Base-by-base conservation (phyloP, 495 filamentous ascomycete species). In the Penicillium ochrochloron region DNA sequence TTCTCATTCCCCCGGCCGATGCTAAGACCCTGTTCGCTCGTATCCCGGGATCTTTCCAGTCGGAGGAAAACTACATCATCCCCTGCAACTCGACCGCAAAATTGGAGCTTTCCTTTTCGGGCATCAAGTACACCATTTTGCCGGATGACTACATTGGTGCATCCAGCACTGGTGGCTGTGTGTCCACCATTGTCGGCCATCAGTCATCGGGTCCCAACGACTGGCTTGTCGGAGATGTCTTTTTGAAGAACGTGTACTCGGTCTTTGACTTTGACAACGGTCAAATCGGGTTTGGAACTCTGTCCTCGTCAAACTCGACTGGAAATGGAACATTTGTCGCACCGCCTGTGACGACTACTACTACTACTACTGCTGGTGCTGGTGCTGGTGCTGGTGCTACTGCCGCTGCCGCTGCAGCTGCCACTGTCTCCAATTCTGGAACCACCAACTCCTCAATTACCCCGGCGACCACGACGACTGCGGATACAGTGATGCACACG, bases 171-270 rank as follows among this genome's bases (percentile, higher is more conserved):
- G 66, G 78, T 11, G 75, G 71, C 33, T 96, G 92, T 70, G 74
- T 80, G 19, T 90, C 88, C 69, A 91, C 89, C 48, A 85, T 95
- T 60, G 69, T 84, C 7, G 73, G 73, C n/a, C 67, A 78, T 19
- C 73, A 80, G 62, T 75, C 81, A 5, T 82, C 83, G 54, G 83
- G 78, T 29, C 50, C 75, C 17, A 69, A 81, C 53, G 73, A 81
- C 73, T 95, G 93, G 92, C 80, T 96, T 33, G 73, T 95, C 1
- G 92, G 92, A 6, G 92, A 94, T 66, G 84, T 89, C 5, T 96
- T 96, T 67, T 74, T 96, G 61, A 96, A 96, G 78, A 95, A 96
- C 65, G 92, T 96, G n/a, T 95, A 95, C 76, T 78, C 85, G 25
- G 88, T 95, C 23, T 96, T 96, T 68, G 92, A 96, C 72, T 85